phyloP scores from a whole-genome alignment of 2,329 filamentous ascomycete species.

The Aspergillus phoenicis region DNA sequence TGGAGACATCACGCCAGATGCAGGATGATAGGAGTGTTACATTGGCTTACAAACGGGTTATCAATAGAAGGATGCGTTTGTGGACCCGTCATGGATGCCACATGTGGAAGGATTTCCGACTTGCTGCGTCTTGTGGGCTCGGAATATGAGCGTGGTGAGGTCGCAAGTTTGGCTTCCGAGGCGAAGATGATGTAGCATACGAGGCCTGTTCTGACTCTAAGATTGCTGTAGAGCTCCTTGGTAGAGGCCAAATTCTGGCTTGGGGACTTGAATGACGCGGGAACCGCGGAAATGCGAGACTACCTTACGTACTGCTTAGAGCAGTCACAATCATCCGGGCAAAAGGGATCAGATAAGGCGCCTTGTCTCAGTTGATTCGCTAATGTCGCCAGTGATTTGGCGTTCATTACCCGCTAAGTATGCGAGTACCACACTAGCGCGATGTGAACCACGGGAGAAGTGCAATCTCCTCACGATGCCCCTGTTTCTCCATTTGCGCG shows the following conservation, averaged over 20 bases:
- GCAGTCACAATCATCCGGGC: neutral
- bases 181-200: no score
- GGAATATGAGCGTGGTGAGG: no score
- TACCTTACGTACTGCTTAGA: neutral
- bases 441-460: conserved; percentile 2
- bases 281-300: neutral
- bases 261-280: neutral
- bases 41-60: no score
- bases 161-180: no score
- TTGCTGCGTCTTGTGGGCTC: no score
- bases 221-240: no score
- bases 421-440: neutral
- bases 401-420: neutral
- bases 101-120: no score
- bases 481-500: neutral
- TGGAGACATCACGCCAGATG: neutral
- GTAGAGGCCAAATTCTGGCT: neutral
- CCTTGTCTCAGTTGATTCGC: neutral
- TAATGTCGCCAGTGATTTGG: neutral
- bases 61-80: no score
- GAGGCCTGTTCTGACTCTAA: no score
- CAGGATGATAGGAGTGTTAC: no score
- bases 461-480: neutral
- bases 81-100: no score
- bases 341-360: neutral